Percentiles rank a stretch among this genome's conserved stretches.
Evolutionary conservation across 495 filamentous ascomycete genomes (phyloP).

Genomic region (Eremomyces bilateralis): DNA sequence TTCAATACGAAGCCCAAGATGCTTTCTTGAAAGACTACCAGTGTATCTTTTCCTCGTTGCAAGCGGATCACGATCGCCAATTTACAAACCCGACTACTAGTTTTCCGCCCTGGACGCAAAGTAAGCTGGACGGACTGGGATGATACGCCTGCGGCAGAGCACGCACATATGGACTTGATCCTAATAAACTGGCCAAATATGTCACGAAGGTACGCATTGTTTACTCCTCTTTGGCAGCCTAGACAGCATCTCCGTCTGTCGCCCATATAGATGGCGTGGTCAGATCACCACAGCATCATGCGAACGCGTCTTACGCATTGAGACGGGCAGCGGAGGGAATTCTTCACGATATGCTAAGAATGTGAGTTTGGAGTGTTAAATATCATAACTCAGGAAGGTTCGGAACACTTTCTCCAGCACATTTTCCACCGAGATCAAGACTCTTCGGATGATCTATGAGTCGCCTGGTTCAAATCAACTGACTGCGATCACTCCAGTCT

Average conservation of each 20-base stretch:
- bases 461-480: slow-evolving; percentile 70
- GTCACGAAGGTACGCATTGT: slow-evolving; percentile 53
- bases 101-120: too few relatives aligned
- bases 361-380: slow-evolving; percentile 8
- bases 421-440: slow-evolving; percentile 28
- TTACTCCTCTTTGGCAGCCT: slow-evolving; percentile 66
- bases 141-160: too few relatives aligned
- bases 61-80: too few relatives aligned
- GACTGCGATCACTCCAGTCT: slow-evolving; percentile 71
- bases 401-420: slow-evolving; percentile 20
- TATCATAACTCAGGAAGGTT: slow-evolving; percentile 12
- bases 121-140: too few relatives aligned
- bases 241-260: slow-evolving; percentile 24
- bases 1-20: too few relatives aligned
- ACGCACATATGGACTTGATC: too few relatives aligned
- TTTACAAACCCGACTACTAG: too few relatives aligned
- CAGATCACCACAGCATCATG: slow-evolving; percentile 35
- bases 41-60: too few relatives aligned
- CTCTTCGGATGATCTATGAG: slow-evolving; percentile 37
- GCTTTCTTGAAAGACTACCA: too few relatives aligned
- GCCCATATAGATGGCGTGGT: slow-evolving; percentile 49
- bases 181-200: too few relatives aligned
- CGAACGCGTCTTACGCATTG: slow-evolving; percentile 68
- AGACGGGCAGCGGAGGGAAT: slow-evolving; percentile 46
- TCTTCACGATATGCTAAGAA: slow-evolving; percentile 25